Conservation (phyloP, 345 rosid genomes). For the Eucalyptus marginata region DNA sequence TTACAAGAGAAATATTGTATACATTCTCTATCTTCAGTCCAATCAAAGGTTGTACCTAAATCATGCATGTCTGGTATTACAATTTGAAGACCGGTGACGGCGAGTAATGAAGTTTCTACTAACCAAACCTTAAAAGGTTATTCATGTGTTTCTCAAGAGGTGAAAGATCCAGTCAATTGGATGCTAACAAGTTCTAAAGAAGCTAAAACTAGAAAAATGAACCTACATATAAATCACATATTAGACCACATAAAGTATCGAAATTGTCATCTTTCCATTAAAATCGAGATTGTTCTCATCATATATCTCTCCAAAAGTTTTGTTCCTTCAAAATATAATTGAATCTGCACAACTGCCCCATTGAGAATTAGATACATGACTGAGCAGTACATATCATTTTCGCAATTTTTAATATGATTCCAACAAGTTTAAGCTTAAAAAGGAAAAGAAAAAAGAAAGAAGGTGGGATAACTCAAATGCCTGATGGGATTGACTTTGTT, state of each 20-base stretch:
- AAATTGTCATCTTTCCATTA: no score
- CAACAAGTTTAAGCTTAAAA: not conserved
- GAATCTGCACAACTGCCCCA: rapidly evolving
- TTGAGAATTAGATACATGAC: not conserved
- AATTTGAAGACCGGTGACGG: not conserved
- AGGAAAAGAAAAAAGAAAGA: not conserved
- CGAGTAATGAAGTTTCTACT: not conserved
- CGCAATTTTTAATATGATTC: not conserved
- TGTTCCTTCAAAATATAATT: not conserved
- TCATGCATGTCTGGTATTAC: not conserved
- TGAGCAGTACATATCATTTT: not conserved
- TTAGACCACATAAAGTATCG: not conserved
- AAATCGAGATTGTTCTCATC: no score
- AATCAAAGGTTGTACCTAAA: not conserved
- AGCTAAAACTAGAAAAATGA: not conserved
- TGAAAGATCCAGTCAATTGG: no score
- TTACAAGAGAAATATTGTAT: not conserved
- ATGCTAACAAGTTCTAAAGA: not conserved
- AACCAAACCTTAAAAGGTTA: not conserved
- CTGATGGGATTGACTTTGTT: no score
- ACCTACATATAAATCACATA: not conserved
- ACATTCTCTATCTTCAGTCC: not conserved
- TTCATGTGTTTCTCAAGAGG: no score
- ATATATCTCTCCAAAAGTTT: not conserved
- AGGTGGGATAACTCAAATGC: rapidly evolving